Base-by-base conservation (phyloP, 169 alveolate species). In the Cryptosporidium tyzzeri region DNA sequence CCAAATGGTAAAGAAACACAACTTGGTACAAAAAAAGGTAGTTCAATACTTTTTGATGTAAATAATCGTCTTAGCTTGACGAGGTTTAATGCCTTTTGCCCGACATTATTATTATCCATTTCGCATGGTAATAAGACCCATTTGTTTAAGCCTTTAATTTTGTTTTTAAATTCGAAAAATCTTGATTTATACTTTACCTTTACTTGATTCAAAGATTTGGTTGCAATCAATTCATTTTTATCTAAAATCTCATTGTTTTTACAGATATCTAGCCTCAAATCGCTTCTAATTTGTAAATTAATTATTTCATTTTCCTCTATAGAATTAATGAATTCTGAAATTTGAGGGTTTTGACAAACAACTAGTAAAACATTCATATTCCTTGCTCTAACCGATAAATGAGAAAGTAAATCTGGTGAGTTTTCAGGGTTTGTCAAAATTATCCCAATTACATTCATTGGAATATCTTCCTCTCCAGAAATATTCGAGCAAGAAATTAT, bases 381-480 rank as follows among this genome's bases (percentile, higher is more conserved):
- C 53, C 98, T 93, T 31, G 98, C 98, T 53, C 98, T 92, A 44
- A 96, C 98, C 1, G 97, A 93, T 39, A 96, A 96, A 80, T 96
- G 98, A 1, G 97, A 95, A 75, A 96, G 95, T 39, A 95, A 94
- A 92, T 96, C 98, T 3, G 98, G 98, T 39, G 96, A 94, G 84
- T 92, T 95, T 58, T 94, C 96, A 45, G 96, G 93, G 45, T 94
- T 91, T n/a, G 96, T 92, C 4, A 95, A 94, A 18, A 96, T 91
- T 44, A 96, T 93, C 23, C 96, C 96, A 44, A 84, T 87, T 18
- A 95, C 97, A 55, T 96, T 96, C 48, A 89, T 93, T 12, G 98
- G 98, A 10, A 96, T 94, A 85, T 96, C 98, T 86, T 96, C 98
- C 53, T 96, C 97, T 2, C 98, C 98, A 50, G 96, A 80, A 62